These are phyloP conservation scores for Echeveria elegans DNA, from an alignment of 164 flowering plant species.

Conservation along the genomic window DNA sequence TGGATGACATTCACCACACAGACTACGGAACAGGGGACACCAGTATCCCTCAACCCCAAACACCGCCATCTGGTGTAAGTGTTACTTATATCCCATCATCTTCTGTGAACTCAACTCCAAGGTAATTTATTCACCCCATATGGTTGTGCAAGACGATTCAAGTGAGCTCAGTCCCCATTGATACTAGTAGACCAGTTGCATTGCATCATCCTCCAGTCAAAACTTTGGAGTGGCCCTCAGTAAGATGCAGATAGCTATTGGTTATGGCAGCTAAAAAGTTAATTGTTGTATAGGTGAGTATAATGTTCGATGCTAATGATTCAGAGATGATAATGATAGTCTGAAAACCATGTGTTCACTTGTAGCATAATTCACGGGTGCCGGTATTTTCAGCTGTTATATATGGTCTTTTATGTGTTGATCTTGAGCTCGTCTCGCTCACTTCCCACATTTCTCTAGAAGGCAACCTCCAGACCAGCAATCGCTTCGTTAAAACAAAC, in stretches of 20 bases:
- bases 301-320: not conserved
- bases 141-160: not conserved
- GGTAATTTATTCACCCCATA: conserved; percentile 3
- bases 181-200: not conserved
- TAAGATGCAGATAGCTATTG: not conserved
- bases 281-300: not conserved
- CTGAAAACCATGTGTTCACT: not conserved
- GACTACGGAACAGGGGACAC: conserved; percentile 36
- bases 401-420: not conserved
- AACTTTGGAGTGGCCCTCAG: not conserved
- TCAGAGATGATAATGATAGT: not conserved
- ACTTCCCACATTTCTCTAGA: too few relatives aligned
- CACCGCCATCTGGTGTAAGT: conserved; percentile 32
- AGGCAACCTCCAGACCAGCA: too few relatives aligned
- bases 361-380: not conserved
- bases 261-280: not conserved
- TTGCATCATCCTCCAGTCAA: not conserved
- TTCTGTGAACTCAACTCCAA: conserved; percentile 5
- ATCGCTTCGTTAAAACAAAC: too few relatives aligned
- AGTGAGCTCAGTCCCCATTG: not conserved
- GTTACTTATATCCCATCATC: conserved; percentile 21
- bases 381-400: not conserved
- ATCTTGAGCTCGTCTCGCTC: too few relatives aligned
- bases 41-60: conserved; percentile 39
- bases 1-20: conserved; percentile 32